phyloP scores from a whole-genome alignment of 169 alveolate genomes.

The Babesia bigemina region DNA sequence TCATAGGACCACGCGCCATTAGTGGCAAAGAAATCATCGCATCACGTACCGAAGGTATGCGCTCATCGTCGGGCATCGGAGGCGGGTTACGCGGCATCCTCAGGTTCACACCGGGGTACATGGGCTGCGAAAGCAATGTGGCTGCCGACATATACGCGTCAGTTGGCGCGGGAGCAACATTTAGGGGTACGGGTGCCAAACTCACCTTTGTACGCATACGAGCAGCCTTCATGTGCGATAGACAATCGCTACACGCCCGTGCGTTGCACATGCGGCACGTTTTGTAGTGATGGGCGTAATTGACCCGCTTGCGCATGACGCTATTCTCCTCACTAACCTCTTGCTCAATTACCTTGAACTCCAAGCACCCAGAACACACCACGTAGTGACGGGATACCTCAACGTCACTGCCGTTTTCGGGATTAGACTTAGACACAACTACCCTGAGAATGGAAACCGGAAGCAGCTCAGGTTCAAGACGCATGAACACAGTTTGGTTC shows the following conservation, averaged over 20 bases:
- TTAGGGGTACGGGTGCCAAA: too few species aligned
- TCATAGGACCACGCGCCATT: constrained; percentile 15
- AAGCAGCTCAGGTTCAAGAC: constrained; percentile 19
- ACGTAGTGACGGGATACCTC: constrained; percentile 17
- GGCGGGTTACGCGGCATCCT: background rate
- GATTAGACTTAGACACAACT: background rate
- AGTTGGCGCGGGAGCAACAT: background rate
- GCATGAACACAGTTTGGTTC: constrained; percentile 28
- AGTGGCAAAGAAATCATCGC: constrained; percentile 23
- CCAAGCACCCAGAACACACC: constrained; percentile 58
- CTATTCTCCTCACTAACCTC: background rate
- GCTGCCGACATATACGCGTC: constrained; percentile 44
- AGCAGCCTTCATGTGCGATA: constrained; percentile 24
- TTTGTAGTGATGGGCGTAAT: constrained; percentile 32
- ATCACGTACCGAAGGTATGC: constrained; percentile 14
- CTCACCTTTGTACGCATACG: background rate
- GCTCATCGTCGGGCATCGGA: background rate
- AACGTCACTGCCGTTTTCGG: background rate
- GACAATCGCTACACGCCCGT: constrained; percentile 28
- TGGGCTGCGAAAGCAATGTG: constrained; percentile 26
- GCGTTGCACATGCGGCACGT: constrained; percentile 37
- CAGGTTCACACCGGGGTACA: constrained; percentile 18
- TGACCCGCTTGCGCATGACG: constrained; percentile 7
- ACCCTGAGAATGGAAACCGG: constrained; percentile 24
- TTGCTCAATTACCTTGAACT: constrained; percentile 40